Evolutionary conservation across 179 eudicot genomes (phyloP), one percentile per base, ranked within the genome.

Genomic region (Silene coronaria): DNA sequence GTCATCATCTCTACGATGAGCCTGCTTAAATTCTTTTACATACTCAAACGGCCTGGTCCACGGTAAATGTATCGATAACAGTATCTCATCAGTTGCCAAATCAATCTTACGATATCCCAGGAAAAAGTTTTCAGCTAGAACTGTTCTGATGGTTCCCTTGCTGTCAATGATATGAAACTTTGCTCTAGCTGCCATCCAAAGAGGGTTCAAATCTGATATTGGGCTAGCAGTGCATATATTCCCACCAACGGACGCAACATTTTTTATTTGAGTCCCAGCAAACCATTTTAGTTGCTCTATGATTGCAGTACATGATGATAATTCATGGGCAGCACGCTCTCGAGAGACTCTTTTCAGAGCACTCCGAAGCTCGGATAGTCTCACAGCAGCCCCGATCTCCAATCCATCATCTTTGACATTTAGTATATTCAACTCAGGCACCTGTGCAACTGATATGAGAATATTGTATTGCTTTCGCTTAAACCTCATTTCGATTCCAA

Each of bases 151-250:
- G 71, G 86, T 93, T 79, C 97, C 94, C 79, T 82, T 89, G 74
- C 84, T 81, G 83, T 93, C 84, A 70, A 90, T 86, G 51, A 91
- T 88, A 19, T 84, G 84, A 82, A 96, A 93, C 75, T 80, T 89
- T 63, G 99, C 97, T 79, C 98, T 80, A 67, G 96, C 80, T 71
- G 97, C 98, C 89, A 96, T 96, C 98, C 97, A 96, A 36, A 96
- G 89, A 78, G 99, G 99, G 80, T 96, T 96, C 76, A 96, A 84
- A 80, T 96, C 99, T 67, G 99, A 96, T 82, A 96, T 96, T 64
- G 99, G 99, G 78, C 99, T 96, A 53, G 98, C 99, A 0, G 98
- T 96, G 80, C 99, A 96, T 30, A 96, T 89, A 80, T 96, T 96
- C 55, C 99, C 99, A 74, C 99, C 99, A 74, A 96, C 87, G 19